Base-by-base conservation (phyloP, 306 rosid genomes). In the Quercus engelmannii region DNA sequence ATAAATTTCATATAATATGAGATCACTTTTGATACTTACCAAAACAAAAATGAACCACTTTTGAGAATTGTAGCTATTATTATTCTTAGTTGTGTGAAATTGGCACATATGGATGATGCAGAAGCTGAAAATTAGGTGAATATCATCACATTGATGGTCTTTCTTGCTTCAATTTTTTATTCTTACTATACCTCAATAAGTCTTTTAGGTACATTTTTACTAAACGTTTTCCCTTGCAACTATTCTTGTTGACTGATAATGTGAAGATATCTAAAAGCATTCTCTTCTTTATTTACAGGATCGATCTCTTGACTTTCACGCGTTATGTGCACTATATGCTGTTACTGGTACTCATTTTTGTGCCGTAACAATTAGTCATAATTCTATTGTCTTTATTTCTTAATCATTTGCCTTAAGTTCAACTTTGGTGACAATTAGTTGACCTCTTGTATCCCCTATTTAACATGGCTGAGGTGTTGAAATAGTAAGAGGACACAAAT, bases 281-380 rank as follows among this genome's bases (percentile, higher is more conserved):
- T 79, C 76, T 51, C 65, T 81, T 83, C 77, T 83, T 17, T 82
- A 74, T 87, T 83, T 88, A 81, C 98, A 95, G 99, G 99, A 95
- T 62, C 92, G 97, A 38, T 95, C 97, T n/a, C 97, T 95, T 59
- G 99, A 95, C 86, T 95, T 95, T 79, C 91, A 92, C n/a, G 97
- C 91, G 79, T 89, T 95, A 86, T 95, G 99, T 81, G 99, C 99
- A 46, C 89, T 95, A 62, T 95, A 95, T 71, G 99, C 99, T 81
- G 90, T 91, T 69, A 92, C 98, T 14, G 99, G 99, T 95, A 92
- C 85, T 86, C 82, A 78, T 55, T 85, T 88, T 85, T 83, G 77
- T 74, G 55, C 80, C 13, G 31, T 73, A 85, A 80, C 65, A 6
- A 43, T 26, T 71, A 73, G 61, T 77, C 73, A 62, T 80, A 70